Evolutionary conservation across 257 asterid species (phyloP).

Genomic region (Rauvolfia tetraphylla): DNA sequence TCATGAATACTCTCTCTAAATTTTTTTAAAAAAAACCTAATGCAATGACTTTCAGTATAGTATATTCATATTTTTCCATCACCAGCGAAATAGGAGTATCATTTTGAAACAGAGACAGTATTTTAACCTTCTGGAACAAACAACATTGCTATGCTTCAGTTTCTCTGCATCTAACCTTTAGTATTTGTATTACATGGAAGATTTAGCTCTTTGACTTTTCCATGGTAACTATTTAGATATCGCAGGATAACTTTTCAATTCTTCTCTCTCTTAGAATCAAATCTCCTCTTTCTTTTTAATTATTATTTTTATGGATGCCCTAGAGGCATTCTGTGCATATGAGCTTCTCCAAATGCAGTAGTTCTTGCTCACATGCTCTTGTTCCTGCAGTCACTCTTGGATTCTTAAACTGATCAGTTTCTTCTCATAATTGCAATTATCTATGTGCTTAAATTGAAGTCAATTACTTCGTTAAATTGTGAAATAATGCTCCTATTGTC

Average conservation of each 20-base stretch:
- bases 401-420: not conserved
- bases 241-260: not conserved
- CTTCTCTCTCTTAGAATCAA: not conserved
- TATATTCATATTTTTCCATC: not conserved
- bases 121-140: not conserved
- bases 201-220: not conserved
- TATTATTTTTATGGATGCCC: not conserved
- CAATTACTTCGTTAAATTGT: not conserved
- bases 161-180: not conserved
- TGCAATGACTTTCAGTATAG: not conserved
- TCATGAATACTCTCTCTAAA: not conserved
- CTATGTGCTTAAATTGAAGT: not conserved
- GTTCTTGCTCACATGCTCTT: not conserved
- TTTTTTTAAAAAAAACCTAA: too few species aligned
- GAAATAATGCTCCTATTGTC: not conserved
- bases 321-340: not conserved
- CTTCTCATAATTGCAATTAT: not conserved
- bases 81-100: not conserved
- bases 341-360: not conserved
- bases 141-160: not conserved
- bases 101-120: not conserved
- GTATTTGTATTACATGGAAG: not conserved
- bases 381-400: not conserved
- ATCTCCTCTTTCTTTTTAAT: too few species aligned
- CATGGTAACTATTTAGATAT: not conserved